phyloP scores from a whole-genome alignment of 164 flowering plant genomes.

The Litsea cubeba region DNA sequence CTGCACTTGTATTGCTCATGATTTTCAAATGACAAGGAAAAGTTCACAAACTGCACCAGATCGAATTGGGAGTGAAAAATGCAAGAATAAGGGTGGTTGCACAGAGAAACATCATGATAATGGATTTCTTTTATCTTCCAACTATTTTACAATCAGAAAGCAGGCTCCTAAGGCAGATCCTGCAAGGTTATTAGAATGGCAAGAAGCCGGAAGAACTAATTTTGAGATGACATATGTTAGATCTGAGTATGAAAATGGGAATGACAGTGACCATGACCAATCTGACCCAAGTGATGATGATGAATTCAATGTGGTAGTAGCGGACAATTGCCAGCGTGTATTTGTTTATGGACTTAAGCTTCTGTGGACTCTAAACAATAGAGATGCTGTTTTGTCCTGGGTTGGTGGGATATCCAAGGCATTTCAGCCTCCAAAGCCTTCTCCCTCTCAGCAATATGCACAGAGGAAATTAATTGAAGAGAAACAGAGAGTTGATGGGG shows the following conservation, averaged over 20 bases:
- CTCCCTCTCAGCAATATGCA: slow-evolving; percentile 92
- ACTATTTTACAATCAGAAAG: slow-evolving; percentile 89
- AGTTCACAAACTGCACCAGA: slow-evolving; percentile 48
- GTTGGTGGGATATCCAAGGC: slow-evolving; percentile 96
- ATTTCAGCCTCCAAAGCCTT: slow-evolving; percentile 85
- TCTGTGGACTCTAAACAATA: slow-evolving; percentile 89
- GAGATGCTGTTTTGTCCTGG: slow-evolving; percentile 99
- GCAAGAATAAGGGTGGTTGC: slow-evolving; percentile 23
- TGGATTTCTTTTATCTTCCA: slow-evolving; percentile 91
- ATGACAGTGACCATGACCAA: slow-evolving; percentile 81
- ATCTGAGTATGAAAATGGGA: slow-evolving; percentile 94
- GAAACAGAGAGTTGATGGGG: slow-evolving; percentile 34
- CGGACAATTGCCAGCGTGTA: slow-evolving; percentile 95
- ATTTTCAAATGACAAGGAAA: slow-evolving; percentile 48
- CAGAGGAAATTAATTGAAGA: slow-evolving; percentile 76
- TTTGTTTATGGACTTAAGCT: slow-evolving; percentile 98
- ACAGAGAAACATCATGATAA: slow-evolving; percentile 72
- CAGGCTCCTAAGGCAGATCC: slow-evolving; percentile 98
- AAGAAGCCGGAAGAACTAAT: slow-evolving; percentile 91
- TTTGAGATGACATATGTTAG: slow-evolving; percentile 84
- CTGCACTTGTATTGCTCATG: slow-evolving; percentile 40
- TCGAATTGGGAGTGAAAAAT: slow-evolving; percentile 44
- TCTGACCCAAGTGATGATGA: slow-evolving; percentile 99
- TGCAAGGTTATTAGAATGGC: slow-evolving; percentile 83
- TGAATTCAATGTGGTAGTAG: slow-evolving; percentile 94